Percentiles rank a stretch among this genome's conserved stretches.
phyloP scores from a whole-genome alignment of 805 yeast species.

The Candida pseudofarinosa region DNA sequence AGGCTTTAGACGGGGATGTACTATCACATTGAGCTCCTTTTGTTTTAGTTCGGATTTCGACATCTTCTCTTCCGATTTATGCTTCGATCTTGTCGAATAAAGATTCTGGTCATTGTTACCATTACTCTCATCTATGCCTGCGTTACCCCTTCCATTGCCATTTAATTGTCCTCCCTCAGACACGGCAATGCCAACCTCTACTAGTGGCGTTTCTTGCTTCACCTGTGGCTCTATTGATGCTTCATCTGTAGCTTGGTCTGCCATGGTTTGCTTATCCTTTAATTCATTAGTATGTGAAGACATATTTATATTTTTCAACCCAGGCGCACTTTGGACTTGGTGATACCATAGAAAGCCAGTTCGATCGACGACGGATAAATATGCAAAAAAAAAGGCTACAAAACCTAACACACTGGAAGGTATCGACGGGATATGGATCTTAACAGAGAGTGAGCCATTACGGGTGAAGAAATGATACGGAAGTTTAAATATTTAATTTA shows the following conservation, averaged over 20 bases:
- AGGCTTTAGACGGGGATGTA: constrained; percentile 35
- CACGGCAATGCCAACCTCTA: background rate
- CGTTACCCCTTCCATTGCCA: background rate
- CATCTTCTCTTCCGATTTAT: constrained; percentile 13
- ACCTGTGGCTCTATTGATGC: constrained; percentile 17
- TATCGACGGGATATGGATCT: too few relatives aligned
- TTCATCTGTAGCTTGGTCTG: constrained; percentile 4
- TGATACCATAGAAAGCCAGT: too few relatives aligned
- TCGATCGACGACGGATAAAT: too few relatives aligned
- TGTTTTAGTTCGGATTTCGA: constrained; percentile 20
- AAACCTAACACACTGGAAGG: too few relatives aligned
- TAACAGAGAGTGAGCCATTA: too few relatives aligned
- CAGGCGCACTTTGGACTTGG: too few relatives aligned
- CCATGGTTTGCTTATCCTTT: background rate
- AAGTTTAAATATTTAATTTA: too few relatives aligned
- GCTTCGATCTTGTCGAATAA: constrained; percentile 24
- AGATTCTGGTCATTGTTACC: background rate
- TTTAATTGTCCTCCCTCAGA: background rate
- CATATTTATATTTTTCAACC: too few relatives aligned
- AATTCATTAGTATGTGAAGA: too few relatives aligned
- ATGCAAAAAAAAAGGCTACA: too few relatives aligned
- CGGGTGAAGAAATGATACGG: too few relatives aligned
- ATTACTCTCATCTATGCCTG: background rate
- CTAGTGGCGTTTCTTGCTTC: constrained; percentile 7
- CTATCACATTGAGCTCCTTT: constrained; percentile 24